phyloP scores from a whole-genome alignment of 2,329 filamentous ascomycete species.

The Sclerotinia borealis region DNA sequence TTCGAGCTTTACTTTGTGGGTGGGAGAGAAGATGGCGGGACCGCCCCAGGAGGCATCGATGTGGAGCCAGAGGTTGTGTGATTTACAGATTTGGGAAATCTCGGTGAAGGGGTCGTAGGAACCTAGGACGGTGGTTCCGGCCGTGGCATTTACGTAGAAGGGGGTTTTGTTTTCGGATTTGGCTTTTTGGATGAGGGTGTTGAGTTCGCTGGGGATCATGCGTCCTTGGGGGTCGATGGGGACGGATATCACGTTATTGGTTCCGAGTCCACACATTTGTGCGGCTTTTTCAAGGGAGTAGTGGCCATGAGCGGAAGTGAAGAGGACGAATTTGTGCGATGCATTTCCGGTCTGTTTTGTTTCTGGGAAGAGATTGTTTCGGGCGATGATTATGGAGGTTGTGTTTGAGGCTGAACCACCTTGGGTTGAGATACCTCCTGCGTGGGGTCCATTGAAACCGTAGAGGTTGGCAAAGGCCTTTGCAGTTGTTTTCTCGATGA shows the following conservation, averaged over 20 bases:
- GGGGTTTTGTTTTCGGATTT: constrained; percentile 67
- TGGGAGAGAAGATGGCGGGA: constrained; percentile 67
- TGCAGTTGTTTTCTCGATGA: constrained; percentile 82
- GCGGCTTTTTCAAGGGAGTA: constrained; percentile 94
- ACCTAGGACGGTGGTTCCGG: constrained; percentile 88
- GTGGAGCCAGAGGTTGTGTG: constrained; percentile 80
- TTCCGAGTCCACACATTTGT: constrained; percentile 82
- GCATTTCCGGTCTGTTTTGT: constrained; percentile 70
- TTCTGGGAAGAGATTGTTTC: constrained; percentile 76
- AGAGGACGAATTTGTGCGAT: constrained; percentile 64
- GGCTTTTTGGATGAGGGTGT: constrained; percentile 54
- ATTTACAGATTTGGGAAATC: constrained; percentile 64
- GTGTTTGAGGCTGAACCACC: constrained; percentile 82
- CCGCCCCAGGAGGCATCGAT: constrained; percentile 92
- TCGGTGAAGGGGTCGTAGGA: constrained; percentile 75
- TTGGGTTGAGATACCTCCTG: constrained; percentile 65
- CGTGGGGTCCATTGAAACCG: constrained; percentile 61
- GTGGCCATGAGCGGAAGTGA: constrained; percentile 86
- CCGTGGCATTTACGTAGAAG: constrained; percentile 92
- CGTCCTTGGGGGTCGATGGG: constrained; percentile 65
- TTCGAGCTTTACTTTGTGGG: constrained; percentile 56
- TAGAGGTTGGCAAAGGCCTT: constrained; percentile 68
- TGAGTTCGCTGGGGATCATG: constrained; percentile 64
- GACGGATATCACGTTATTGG: constrained; percentile 64
- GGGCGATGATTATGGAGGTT: constrained; percentile 77